Percentiles rank a stretch among this genome's conserved stretches.
Conservation (phyloP, 2,329 filamentous ascomycete species). For the Parastagonospora avenae region DNA sequence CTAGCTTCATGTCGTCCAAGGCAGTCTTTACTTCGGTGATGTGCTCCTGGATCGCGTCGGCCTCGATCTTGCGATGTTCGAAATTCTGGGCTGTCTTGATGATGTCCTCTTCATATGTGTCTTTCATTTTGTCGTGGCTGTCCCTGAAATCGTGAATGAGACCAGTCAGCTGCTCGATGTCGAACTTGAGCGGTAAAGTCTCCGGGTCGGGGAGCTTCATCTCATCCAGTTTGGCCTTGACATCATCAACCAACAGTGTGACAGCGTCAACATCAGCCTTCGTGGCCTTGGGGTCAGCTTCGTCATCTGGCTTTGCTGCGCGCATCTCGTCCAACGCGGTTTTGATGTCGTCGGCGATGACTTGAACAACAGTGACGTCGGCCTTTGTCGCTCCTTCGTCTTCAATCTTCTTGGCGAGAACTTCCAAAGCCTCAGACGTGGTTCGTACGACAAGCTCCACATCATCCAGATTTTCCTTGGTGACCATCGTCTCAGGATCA, state of each 20-base stretch:
- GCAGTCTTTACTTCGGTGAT: conserved; percentile 79
- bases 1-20: conserved; percentile 77
- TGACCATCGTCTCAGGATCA: conserved; percentile 71
- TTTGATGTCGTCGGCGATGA: conserved; percentile 78
- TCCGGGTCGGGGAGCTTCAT: conserved; percentile 74
- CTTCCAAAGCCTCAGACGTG: conserved; percentile 73
- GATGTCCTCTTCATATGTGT: conserved; percentile 74
- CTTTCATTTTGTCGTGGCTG: conserved; percentile 70
- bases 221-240: conserved; percentile 78
- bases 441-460: conserved; percentile 74
- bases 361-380: conserved; percentile 77
- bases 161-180: conserved; percentile 68
- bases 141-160: conserved; percentile 59
- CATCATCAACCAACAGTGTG: conserved; percentile 80
- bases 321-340: conserved; percentile 72
- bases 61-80: conserved; percentile 83
- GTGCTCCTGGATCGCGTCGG: conserved; percentile 75
- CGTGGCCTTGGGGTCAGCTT: conserved; percentile 67
- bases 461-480: conserved; percentile 63
- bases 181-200: conserved; percentile 74
- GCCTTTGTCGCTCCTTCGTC: conserved; percentile 73
- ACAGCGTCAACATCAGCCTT: conserved; percentile 84
- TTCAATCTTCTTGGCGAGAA: conserved; percentile 70
- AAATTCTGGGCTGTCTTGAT: conserved; percentile 78
- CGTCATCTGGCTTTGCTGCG: conserved; percentile 54